A percentile compares a stretch with the other conserved stretches of the same genome.
These are phyloP conservation scores for Kwoniella sp. DNA, from an alignment of 768 basidiomycete genomes.

Conservation along the genomic window DNA sequence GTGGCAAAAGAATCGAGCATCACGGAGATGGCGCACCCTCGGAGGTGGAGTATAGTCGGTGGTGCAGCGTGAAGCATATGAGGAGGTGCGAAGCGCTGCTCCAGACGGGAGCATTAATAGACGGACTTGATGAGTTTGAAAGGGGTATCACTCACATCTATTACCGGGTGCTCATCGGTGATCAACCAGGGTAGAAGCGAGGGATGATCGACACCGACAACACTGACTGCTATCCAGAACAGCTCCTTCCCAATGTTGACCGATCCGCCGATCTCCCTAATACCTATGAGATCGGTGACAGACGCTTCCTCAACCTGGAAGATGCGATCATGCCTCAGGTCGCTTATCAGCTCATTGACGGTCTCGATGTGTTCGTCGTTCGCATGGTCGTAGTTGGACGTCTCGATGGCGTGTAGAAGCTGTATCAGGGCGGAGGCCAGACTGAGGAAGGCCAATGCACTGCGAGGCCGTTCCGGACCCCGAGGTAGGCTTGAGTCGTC, in stretches of 20 bases:
- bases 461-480: slow-evolving; percentile 16
- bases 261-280: slow-evolving; percentile 4
- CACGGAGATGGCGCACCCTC: slow-evolving; percentile 2
- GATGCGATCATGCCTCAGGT: slow-evolving; percentile 26
- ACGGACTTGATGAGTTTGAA: neutral
- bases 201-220: slow-evolving; percentile 1
- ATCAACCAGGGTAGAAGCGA: slow-evolving; percentile 27
- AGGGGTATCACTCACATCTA: slow-evolving; percentile 16
- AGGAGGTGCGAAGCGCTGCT: slow-evolving; percentile 29
- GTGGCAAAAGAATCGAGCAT: slow-evolving; percentile 13
- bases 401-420: slow-evolving; percentile 24
- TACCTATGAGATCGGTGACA: slow-evolving; percentile 5
- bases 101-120: neutral
- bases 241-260: slow-evolving; percentile 30
- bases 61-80: slow-evolving; percentile 37
- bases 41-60: slow-evolving; percentile 26
- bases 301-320: slow-evolving; percentile 17
- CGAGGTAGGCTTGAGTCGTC: slow-evolving; percentile 23
- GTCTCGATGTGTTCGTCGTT: slow-evolving; percentile 19
- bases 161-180: slow-evolving; percentile 1
- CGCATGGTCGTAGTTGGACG: slow-evolving; percentile 18
- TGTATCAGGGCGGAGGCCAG: slow-evolving; percentile 18
- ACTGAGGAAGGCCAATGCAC: slow-evolving; percentile 18
- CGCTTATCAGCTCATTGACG: slow-evolving; percentile 21
- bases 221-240: slow-evolving; percentile 29